Conservation (phyloP, 202 grass and related monocot species). For the Setaria italica region DNA sequence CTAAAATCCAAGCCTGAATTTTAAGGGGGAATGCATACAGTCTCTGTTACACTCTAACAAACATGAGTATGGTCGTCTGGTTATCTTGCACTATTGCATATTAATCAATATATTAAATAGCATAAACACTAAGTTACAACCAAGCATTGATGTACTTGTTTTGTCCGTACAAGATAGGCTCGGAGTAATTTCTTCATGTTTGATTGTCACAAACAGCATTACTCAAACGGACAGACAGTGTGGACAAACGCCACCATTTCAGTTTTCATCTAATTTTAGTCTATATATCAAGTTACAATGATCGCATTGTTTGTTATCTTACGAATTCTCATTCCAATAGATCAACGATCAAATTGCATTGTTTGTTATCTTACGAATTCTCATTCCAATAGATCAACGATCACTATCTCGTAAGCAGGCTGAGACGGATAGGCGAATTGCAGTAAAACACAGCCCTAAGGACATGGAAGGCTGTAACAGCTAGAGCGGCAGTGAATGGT, state of each 20-base stretch:
- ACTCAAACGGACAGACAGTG: background rate
- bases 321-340: background rate
- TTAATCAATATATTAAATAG: background rate
- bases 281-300: background rate
- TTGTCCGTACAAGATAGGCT: background rate
- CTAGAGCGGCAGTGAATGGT: background rate
- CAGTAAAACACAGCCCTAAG: background rate
- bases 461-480: background rate
- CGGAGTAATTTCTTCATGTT: background rate
- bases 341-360: background rate
- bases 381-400: background rate
- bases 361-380: background rate
- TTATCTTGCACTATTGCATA: background rate
- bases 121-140: background rate
- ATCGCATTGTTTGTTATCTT: background rate
- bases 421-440: background rate
- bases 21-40: background rate
- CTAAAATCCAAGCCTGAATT: background rate
- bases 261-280: background rate
- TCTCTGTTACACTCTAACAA: background rate
- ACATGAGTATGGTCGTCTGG: background rate
- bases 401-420: background rate
- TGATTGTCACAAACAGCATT: background rate
- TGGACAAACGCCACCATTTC: background rate
- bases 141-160: too few species aligned